A percentile compares a stretch with the other conserved stretches of the same genome.
Conservation (phyloP, 768 basidiomycete genomes). For the Pseudohyphozyma bogoriensis region DNA sequence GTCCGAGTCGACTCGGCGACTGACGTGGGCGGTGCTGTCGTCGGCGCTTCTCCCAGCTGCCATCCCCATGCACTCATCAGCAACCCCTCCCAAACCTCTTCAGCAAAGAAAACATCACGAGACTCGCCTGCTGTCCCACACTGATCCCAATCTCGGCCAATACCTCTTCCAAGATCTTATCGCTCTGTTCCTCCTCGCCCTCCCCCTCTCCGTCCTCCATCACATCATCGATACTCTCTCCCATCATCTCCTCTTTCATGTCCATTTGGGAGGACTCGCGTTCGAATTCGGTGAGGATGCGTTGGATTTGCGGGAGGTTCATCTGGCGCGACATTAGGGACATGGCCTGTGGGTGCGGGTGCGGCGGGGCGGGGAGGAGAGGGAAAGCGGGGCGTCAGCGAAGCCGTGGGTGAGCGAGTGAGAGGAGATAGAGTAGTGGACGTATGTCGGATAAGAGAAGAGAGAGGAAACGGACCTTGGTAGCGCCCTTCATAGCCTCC, state of each 20-base stretch:
- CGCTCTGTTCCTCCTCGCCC: conserved; percentile 93
- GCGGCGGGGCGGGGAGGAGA: neutral
- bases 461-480: conserved; percentile 54
- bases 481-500: conserved; percentile 96
- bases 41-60: conserved; percentile 33
- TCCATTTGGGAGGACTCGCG: conserved; percentile 97
- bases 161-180: conserved; percentile 89
- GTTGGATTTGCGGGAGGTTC: conserved; percentile 86
- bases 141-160: conserved; percentile 93
- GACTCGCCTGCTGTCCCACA: conserved; percentile 60
- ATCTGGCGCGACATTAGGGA: conserved; percentile 91
- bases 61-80: neutral
- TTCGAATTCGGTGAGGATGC: conserved; percentile 97
- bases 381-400: neutral
- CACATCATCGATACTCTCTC: conserved; percentile 91
- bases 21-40: conserved; percentile 19
- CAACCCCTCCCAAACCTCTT: neutral
- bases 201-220: conserved; percentile 67
- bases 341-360: conserved; percentile 62
- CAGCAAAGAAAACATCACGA: neutral
- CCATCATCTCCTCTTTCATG: conserved; percentile 99
- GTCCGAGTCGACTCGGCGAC: conserved; percentile 51
- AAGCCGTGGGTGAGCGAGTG: neutral
- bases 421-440: too few species aligned
- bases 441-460: neutral